Percentiles rank a stretch among this genome's conserved stretches.
Conservation (phyloP, 2,329 filamentous ascomycete species). For the Fusarium metavorans region DNA sequence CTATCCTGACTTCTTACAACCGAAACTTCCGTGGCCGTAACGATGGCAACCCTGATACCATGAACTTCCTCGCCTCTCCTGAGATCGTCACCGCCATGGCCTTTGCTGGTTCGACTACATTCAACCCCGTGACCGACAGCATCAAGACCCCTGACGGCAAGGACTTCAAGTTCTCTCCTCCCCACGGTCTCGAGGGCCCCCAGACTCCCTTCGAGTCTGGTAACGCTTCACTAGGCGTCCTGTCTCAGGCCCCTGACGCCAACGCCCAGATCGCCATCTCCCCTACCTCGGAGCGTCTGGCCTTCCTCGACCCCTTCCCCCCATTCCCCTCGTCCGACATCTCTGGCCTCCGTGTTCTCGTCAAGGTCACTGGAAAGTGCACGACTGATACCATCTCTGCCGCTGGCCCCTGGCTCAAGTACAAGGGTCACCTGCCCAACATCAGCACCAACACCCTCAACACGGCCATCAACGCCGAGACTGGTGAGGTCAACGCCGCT, state of each 20-base stretch:
- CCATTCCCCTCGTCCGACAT: conserved; percentile 85
- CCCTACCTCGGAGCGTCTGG: conserved; percentile 89
- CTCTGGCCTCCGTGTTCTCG: conserved; percentile 83
- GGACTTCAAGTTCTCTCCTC: conserved; percentile 87
- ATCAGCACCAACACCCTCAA: conserved; percentile 98
- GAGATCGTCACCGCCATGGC: conserved; percentile 97
- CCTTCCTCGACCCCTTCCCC: conserved; percentile 89
- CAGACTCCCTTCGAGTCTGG: conserved; percentile 79
- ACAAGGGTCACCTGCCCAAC: conserved; percentile 98
- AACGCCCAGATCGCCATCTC: conserved; percentile 80
- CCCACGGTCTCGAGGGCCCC: conserved; percentile 75
- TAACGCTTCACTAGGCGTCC: conserved; percentile 78
- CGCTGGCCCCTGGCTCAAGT: conserved; percentile 96
- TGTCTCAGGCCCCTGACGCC: conserved; percentile 78
- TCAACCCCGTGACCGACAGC: conserved; percentile 93
- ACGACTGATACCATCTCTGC: conserved; percentile 98
- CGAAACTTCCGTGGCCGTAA: conserved; percentile 98
- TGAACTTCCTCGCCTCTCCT: conserved; percentile 98
- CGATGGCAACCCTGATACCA: conserved; percentile 94
- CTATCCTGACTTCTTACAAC: conserved; percentile 98
- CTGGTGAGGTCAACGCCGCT: conserved; percentile 90
- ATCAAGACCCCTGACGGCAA: conserved; percentile 84
- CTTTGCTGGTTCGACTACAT: conserved; percentile 91
- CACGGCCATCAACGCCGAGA: conserved; percentile 91
- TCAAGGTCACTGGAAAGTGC: conserved; percentile 97